Percentiles rank a stretch among this genome's conserved stretches.
Conservation (phyloP, 2,329 filamentous ascomycete species). For the Hypoxylon sp. region DNA sequence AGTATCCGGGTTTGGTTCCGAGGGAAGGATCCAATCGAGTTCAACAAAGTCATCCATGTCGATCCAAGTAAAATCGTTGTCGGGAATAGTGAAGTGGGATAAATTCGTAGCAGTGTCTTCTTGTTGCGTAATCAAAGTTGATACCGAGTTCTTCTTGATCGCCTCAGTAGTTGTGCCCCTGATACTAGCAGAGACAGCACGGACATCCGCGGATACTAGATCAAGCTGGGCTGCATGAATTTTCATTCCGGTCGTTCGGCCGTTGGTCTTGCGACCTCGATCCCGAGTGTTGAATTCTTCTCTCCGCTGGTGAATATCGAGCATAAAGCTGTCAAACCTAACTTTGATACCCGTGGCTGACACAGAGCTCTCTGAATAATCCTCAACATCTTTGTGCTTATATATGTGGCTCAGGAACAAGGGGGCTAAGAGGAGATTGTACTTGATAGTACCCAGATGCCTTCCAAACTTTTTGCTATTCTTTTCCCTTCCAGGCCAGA, state of each 20-base stretch:
- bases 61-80: conserved; percentile 96
- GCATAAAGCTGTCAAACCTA: conserved; percentile 94
- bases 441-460: conserved; percentile 98
- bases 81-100: conserved; percentile 93
- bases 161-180: conserved; percentile 83
- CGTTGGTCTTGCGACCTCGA: conserved; percentile 79
- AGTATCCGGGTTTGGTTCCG: conserved; percentile 90
- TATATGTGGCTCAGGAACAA: conserved; percentile 97
- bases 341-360: conserved; percentile 97
- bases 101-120: conserved; percentile 75
- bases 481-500: conserved; percentile 95
- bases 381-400: conserved; percentile 96
- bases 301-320: conserved; percentile 92
- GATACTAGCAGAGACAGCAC: conserved; percentile 92
- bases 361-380: conserved; percentile 79
- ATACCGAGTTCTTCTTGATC: conserved; percentile 70
- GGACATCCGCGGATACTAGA: conserved; percentile 89
- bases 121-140: conserved; percentile 64
- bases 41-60: conserved; percentile 99
- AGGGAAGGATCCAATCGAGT: conserved; percentile 93
- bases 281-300: conserved; percentile 90
- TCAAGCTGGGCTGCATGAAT: conserved; percentile 96
- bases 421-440: conserved; percentile 91
- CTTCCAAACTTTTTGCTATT: conserved; percentile 98
- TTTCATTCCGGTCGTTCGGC: conserved; percentile 90